phyloP scores from a whole-genome alignment of 2,329 filamentous ascomycete species.

The Colletotrichum theobromicola region DNA sequence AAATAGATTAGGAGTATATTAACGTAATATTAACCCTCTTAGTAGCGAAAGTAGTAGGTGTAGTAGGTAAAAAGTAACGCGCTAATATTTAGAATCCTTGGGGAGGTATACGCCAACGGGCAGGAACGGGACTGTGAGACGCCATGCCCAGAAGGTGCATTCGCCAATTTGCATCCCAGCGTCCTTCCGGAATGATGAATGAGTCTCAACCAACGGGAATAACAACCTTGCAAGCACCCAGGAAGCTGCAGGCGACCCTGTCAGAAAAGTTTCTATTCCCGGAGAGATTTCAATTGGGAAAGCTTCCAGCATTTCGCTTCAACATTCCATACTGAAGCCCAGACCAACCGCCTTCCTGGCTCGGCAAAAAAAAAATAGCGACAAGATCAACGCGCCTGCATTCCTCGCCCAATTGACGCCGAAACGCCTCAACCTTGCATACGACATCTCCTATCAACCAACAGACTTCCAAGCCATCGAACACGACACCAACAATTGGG shows the following conservation, averaged over 20 bases:
- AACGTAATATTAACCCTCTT: no score
- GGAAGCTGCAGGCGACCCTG: background rate
- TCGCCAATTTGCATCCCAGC: background rate
- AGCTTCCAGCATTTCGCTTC: background rate
- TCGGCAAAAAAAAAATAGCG: background rate
- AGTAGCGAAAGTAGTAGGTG: no score
- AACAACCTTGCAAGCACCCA: background rate
- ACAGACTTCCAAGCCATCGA: background rate
- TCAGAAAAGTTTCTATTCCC: background rate
- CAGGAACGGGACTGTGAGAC: conserved; percentile 12
- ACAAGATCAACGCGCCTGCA: background rate
- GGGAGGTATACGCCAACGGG: conserved; percentile 12
- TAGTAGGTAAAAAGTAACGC: no score
- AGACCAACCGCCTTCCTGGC: background rate
- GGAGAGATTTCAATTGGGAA: background rate
- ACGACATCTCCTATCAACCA: background rate
- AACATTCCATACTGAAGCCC: background rate
- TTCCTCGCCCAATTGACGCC: background rate
- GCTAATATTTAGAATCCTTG: no score
- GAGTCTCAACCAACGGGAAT: background rate
- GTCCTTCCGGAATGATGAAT: background rate
- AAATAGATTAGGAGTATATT: no score
- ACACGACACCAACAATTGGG: background rate
- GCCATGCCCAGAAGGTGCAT: conserved; percentile 7
- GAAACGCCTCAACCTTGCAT: background rate